Base-by-base conservation (phyloP, 2,329 filamentous ascomycete species). In the Pseudogymnoascus sp. region DNA sequence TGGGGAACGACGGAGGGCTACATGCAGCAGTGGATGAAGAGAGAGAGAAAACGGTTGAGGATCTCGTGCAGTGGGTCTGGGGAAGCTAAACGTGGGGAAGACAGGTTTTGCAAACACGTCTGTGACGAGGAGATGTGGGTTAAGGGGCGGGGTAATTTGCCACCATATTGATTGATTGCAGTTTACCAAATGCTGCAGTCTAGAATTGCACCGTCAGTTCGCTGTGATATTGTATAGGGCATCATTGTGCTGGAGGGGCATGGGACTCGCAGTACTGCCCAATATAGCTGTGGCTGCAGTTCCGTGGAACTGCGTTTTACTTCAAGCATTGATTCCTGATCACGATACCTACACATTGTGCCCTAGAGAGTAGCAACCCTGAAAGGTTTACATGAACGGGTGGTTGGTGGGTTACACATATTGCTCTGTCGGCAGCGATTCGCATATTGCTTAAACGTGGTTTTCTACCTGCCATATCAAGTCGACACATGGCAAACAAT, bases 141-240 rank as follows among this genome's bases (percentile, higher is more conserved):
- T 56, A 56, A 33, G 47, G 47, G 47, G 47, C 47, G 47, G 29
- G 26, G 47, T 56, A 33, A 56, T 56, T 56, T 56, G 47, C 26
- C 26, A 56, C 47, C 47, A 33, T 56, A 19, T 56, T 56, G 47
- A 53, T 53, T 53, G 47, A 56, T 56, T 56, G 26, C 47, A 33
- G 47, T 26, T 56, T 11, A 19, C n/a, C 26, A 56, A 19, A 8
- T 56, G 16, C 26, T 19, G 8, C n/a, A 33, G 26, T 19, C n/a
- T 56, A n/a, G n/a, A 56, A 33, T 56, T n/a, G 16, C 47, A 33
- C 13, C 47, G 21, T 5, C n/a, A 11, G 26, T 16, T 19, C 26
- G n/a, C n/a, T 2, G 10, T 56, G n/a, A 33, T 19, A n/a, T 11
- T 10, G 26, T 56, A 13, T 33, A 19, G 47, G 26, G 47, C 47